These are phyloP conservation scores for Eustoma russellianum DNA, from an alignment of 257 asterid species.

Conservation along the genomic window DNA sequence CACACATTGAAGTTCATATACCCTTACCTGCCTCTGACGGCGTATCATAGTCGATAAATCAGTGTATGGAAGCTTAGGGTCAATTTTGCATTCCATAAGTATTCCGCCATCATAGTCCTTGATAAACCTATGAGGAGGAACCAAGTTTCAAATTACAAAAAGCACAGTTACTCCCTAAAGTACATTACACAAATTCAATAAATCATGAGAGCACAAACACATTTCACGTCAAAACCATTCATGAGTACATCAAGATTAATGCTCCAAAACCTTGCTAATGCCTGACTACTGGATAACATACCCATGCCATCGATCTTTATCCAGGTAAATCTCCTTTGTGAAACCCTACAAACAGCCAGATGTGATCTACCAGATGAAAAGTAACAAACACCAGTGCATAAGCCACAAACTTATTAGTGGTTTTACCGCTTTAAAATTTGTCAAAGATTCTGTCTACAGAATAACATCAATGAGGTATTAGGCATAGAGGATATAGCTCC, in stretches of 20 bases:
- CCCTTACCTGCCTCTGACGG: slow-evolving; percentile 79
- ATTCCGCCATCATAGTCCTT: slow-evolving; percentile 98
- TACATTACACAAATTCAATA: too few relatives aligned
- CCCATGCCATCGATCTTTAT: slow-evolving; percentile 98
- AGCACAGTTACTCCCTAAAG: slow-evolving; percentile 1
- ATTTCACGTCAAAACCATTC: not conserved
- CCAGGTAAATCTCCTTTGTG: slow-evolving; percentile 89
- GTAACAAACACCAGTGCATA: not conserved
- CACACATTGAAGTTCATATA: slow-evolving; percentile 1
- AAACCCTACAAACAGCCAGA: slow-evolving; percentile 60
- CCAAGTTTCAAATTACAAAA: slow-evolving; percentile 8
- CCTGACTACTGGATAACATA: slow-evolving; percentile 26
- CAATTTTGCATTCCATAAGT: slow-evolving; percentile 97
- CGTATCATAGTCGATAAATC: slow-evolving; percentile 97
- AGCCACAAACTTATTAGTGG: not conserved
- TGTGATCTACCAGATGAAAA: slow-evolving; percentile 7
- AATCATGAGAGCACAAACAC: not conserved
- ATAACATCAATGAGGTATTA: too few relatives aligned
- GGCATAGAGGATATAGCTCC: too few relatives aligned
- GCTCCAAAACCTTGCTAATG: slow-evolving; percentile 1
- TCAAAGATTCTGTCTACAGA: too few relatives aligned
- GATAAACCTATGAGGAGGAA: slow-evolving; percentile 48
- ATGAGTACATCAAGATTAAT: not conserved
- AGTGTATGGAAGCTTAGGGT: slow-evolving; percentile 95
- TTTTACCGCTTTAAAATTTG: too few relatives aligned